These are phyloP conservation scores for Lecanicillium sp. DNA, from an alignment of 2,329 filamentous ascomycete genomes.

Conservation along the genomic window DNA sequence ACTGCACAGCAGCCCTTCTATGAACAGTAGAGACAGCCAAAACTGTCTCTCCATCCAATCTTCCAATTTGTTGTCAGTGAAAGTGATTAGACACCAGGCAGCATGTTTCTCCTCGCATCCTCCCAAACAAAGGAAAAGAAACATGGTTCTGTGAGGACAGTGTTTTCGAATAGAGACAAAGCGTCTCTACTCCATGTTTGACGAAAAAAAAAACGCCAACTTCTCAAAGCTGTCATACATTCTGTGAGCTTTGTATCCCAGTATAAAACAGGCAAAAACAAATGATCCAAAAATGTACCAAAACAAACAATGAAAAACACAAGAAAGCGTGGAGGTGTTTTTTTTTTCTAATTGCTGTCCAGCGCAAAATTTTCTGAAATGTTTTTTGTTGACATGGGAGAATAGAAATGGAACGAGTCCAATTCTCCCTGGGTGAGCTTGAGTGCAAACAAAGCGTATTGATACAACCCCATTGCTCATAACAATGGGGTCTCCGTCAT, in stretches of 20 bases:
- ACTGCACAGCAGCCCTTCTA: slow-evolving; percentile 28
- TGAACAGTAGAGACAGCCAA: not conserved
- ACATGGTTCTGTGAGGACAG: slow-evolving; percentile 8
- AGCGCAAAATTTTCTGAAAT: slow-evolving; percentile 9
- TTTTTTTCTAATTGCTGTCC: slow-evolving; percentile 5
- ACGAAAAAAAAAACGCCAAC: slow-evolving; percentile 9
- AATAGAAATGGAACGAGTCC: slow-evolving; percentile 8
- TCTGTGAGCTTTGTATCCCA: slow-evolving; percentile 7
- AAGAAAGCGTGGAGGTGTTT: not conserved
- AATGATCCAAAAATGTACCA: not conserved
- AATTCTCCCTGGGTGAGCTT: slow-evolving; percentile 2
- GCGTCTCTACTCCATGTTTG: too few relatives aligned
- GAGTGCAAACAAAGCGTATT: slow-evolving; percentile 5
- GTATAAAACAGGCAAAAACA: slow-evolving; percentile 7
- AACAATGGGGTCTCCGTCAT: slow-evolving; percentile 1
- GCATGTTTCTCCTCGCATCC: slow-evolving; percentile 16
- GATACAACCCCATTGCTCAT: slow-evolving; percentile 3
- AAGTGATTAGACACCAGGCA: slow-evolving; percentile 3
- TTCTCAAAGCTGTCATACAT: slow-evolving; percentile 10
- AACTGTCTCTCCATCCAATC: not conserved
- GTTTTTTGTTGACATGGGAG: not conserved
- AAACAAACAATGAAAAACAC: not conserved
- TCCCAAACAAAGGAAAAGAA: slow-evolving; percentile 17
- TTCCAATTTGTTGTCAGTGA: slow-evolving; percentile 10
- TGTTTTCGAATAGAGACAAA: not conserved